Conservation (phyloP, 371 early-diverging fungal species). For the Basidiobolus meristosporus region DNA sequence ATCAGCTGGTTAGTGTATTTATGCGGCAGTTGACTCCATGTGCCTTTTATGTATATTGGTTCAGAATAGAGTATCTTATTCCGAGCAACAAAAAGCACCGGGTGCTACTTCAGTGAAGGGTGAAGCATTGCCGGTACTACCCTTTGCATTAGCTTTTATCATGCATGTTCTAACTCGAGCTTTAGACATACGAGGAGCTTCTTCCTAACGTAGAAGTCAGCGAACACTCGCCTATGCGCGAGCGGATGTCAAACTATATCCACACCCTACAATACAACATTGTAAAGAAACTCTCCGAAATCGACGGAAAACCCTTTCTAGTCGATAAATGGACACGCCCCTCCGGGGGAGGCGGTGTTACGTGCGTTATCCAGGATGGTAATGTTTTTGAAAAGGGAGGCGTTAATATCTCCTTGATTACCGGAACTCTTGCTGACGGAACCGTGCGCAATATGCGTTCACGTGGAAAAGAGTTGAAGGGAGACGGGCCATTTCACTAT, state of each 20-base stretch:
- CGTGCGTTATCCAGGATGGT: constrained; percentile 82
- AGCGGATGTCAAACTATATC: constrained; percentile 64
- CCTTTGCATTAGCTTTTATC: no score
- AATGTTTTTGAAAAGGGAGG: constrained; percentile 91
- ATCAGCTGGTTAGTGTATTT: no score
- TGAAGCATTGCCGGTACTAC: no score
- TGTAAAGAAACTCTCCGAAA: constrained; percentile 24
- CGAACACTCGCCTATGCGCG: constrained; percentile 35
- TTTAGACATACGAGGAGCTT: no score
- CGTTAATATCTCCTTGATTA: constrained; percentile 63
- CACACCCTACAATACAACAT: constrained; percentile 54
- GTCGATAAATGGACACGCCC: constrained; percentile 61
- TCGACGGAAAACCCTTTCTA: constrained; percentile 46
- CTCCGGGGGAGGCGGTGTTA: constrained; percentile 78
- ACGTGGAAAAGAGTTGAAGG: constrained; percentile 38
- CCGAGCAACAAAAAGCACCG: no score
- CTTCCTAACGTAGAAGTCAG: no score
- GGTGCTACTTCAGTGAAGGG: no score
- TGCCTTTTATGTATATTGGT: no score
- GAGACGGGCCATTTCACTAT: constrained; percentile 33
- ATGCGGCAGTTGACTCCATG: no score
- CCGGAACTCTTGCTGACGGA: constrained; percentile 48
- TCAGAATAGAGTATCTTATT: no score
- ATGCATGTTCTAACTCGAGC: no score
- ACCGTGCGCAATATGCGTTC: constrained; percentile 59